phyloP scores from a whole-genome alignment of 2,329 filamentous ascomycete genomes.

The Juglanconis juglandina region DNA sequence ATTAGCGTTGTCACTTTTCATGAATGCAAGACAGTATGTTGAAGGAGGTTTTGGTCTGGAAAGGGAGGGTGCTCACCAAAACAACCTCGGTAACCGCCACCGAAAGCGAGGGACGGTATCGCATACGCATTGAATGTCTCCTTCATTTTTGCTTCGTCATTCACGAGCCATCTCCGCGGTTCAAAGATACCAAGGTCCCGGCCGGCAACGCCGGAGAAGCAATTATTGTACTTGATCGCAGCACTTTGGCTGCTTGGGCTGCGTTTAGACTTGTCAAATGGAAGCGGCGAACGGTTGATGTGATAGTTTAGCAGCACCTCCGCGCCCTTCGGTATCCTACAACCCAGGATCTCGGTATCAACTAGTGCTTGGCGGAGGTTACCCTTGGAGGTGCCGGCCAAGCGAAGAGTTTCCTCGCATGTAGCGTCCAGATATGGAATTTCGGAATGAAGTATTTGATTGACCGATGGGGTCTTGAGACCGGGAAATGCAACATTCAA shows the following conservation, averaged over 20 bases:
- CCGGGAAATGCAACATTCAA: slow-evolving; percentile 24
- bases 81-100: slow-evolving; percentile 34
- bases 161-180: slow-evolving; percentile 37
- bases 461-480: slow-evolving; percentile 26
- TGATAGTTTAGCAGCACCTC: slow-evolving; percentile 23
- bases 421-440: slow-evolving; percentile 40
- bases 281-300: slow-evolving; percentile 16
- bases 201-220: slow-evolving; percentile 21
- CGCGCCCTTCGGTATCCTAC: slow-evolving; percentile 36
- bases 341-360: slow-evolving; percentile 39
- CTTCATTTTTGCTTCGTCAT: slow-evolving; percentile 21
- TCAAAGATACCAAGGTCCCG: slow-evolving; percentile 29
- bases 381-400: slow-evolving; percentile 24
- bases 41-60: neutral
- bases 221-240: slow-evolving; percentile 25
- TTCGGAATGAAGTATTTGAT: slow-evolving; percentile 28
- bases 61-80: slow-evolving; percentile 25
- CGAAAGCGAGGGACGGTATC: slow-evolving; percentile 33
- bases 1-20: too few relatives aligned
- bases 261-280: slow-evolving; percentile 27
- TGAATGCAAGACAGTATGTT: neutral
- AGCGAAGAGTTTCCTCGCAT: slow-evolving; percentile 38
- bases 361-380: slow-evolving; percentile 28
- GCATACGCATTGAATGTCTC: slow-evolving; percentile 32
- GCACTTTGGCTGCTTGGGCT: slow-evolving; percentile 27